phyloP scores from a whole-genome alignment of 75 land plant genomes.

The Chamaecyparis obtusa region DNA sequence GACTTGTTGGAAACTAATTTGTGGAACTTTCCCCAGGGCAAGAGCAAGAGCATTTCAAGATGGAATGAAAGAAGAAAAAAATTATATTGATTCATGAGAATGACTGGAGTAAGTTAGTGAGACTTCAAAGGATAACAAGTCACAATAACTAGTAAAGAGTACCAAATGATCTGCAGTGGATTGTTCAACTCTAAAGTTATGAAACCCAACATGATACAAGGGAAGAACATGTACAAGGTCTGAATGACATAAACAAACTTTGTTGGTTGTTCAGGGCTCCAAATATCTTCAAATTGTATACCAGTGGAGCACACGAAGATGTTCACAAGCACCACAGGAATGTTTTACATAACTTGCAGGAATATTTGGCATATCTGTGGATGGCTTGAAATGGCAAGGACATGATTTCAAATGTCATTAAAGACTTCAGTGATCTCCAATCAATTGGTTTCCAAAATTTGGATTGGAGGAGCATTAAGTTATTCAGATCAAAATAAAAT shows the following conservation, averaged over 20 bases:
- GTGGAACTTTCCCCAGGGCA: too few species aligned
- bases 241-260: neutral
- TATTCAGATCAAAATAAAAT: neutral
- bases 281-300: neutral
- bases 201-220: neutral
- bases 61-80: too few species aligned
- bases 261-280: neutral
- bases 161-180: neutral
- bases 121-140: too few species aligned
- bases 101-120: too few species aligned
- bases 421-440: neutral
- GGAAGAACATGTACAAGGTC: neutral
- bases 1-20: too few species aligned
- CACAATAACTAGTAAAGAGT: neutral
- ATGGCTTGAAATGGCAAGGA: neutral
- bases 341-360: neutral
- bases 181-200: too few species aligned
- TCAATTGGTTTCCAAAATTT: neutral
- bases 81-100: too few species aligned
- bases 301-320: neutral
- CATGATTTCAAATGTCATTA: neutral
- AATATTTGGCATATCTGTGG: too few species aligned
- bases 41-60: too few species aligned
- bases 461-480: neutral
- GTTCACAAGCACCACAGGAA: neutral